Conservation (phyloP, 176 grass and related monocot genomes). For the Pontederia paniculata region DNA sequence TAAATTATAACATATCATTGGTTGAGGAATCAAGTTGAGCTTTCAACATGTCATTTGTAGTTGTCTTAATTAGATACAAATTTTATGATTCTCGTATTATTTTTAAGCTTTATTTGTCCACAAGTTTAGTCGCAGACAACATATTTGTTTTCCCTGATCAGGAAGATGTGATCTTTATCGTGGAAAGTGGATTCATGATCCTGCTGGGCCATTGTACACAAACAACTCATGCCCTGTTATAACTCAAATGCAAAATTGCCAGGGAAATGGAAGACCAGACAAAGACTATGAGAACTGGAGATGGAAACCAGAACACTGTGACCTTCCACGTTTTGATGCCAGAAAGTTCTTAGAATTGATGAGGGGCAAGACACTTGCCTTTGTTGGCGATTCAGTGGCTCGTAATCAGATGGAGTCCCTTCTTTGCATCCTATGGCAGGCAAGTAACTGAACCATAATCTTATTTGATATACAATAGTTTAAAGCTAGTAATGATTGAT, state of each 20-base stretch:
- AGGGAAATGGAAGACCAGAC: conserved; percentile 81
- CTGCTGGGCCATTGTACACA: conserved; percentile 55
- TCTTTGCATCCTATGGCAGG: conserved; percentile 90
- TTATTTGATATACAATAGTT: neutral
- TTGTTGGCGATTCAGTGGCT: conserved; percentile 86
- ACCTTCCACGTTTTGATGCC: conserved; percentile 62
- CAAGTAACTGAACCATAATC: conserved; percentile 13
- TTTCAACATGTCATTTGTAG: too few species aligned
- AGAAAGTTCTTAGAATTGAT: conserved; percentile 82
- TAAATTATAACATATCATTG: too few species aligned
- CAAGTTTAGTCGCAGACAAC: neutral
- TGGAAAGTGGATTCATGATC: conserved; percentile 67
- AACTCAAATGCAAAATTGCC: conserved; percentile 86
- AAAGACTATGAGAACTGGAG: conserved; percentile 84
- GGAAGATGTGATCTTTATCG: conserved; percentile 61
- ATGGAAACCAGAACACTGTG: conserved; percentile 70
- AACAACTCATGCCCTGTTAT: conserved; percentile 89
- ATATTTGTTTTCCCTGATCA: conserved; percentile 23
- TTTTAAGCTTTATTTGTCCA: too few species aligned
- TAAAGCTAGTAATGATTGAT: neutral
- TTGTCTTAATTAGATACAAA: too few species aligned
- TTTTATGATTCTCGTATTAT: too few species aligned
- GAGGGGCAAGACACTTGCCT: conserved; percentile 84
- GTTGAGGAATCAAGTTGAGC: too few species aligned
- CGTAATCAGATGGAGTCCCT: conserved; percentile 96